Percentiles rank a stretch among this genome's conserved stretches.
phyloP scores from a whole-genome alignment of 129 eudicot genomes.

The Flaveria linearis region DNA sequence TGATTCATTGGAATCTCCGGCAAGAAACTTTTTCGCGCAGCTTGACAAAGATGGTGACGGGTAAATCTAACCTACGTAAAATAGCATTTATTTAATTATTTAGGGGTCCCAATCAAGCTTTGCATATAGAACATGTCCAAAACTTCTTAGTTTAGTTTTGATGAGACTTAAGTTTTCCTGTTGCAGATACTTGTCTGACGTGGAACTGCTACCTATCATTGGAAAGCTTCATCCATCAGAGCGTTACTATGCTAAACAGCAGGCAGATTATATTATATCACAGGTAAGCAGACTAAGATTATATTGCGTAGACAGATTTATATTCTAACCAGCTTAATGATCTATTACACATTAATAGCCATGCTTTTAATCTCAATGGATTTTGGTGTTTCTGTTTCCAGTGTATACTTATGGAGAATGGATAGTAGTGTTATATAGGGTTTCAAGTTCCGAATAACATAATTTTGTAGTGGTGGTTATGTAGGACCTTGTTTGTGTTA shows the following conservation, averaged over 20 bases:
- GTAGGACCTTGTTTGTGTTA: no score
- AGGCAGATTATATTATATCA: conserved; percentile 87
- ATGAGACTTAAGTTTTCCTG: conserved; percentile 10
- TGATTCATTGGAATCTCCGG: conserved; percentile 67
- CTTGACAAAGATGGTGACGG: conserved; percentile 97
- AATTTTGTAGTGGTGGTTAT: no score
- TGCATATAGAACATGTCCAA: background rate
- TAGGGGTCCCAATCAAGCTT: background rate
- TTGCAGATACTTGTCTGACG: conserved; percentile 72
- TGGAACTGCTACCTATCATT: conserved; percentile 81
- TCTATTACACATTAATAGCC: no score
- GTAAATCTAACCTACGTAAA: conserved; percentile 35
- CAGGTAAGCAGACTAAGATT: conserved; percentile 54
- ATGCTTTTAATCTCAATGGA: no score
- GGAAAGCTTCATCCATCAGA: conserved; percentile 96
- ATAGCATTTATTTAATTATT: background rate
- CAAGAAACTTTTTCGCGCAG: conserved; percentile 73
- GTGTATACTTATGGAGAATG: no score
- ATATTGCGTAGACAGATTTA: no score
- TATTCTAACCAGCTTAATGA: no score
- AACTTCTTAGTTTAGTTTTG: conserved; percentile 2
- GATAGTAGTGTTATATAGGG: no score
- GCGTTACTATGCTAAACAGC: conserved; percentile 97
- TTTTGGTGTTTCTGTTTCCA: no score
- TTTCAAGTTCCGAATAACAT: no score